Percentiles rank a stretch among this genome's conserved stretches.
Conservation (phyloP, 768 basidiomycete genomes). For the Hortiboletus flavorubellus region DNA sequence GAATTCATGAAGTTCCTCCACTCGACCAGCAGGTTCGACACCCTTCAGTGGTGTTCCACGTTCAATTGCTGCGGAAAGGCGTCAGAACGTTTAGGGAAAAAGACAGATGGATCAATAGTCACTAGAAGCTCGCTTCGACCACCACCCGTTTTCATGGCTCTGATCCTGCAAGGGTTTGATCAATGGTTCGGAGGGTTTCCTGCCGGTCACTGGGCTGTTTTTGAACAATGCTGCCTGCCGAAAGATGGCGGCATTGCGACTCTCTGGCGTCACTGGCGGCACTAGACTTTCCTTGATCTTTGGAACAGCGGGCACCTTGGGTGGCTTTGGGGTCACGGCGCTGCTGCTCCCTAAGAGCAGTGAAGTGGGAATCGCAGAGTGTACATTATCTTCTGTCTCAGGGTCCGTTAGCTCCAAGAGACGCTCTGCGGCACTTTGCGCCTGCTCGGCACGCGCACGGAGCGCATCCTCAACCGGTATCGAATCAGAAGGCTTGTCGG, state of each 20-base stretch:
- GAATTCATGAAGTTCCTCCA: constrained; percentile 51
- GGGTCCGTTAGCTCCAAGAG: constrained; percentile 83
- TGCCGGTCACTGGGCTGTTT: constrained; percentile 70
- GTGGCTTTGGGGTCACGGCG: constrained; percentile 36
- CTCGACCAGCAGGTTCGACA: constrained; percentile 37
- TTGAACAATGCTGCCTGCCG: constrained; percentile 75
- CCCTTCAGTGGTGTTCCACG: constrained; percentile 46
- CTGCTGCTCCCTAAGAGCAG: constrained; percentile 45
- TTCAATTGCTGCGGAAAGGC: constrained; percentile 33
- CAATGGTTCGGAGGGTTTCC: constrained; percentile 49
- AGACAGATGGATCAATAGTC: constrained; percentile 28
- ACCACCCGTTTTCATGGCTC: constrained; percentile 77
- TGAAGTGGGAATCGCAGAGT: constrained; percentile 54
- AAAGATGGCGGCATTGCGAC: constrained; percentile 55
- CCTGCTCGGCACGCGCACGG: constrained; percentile 85
- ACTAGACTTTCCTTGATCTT: constrained; percentile 28
- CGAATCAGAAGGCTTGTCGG: constrained; percentile 39
- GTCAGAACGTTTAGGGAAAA: constrained; percentile 9
- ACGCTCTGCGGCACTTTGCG: constrained; percentile 88
- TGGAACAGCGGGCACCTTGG: constrained; percentile 36
- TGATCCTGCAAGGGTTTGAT: constrained; percentile 66
- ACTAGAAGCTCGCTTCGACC: constrained; percentile 76
- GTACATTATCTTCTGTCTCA: constrained; percentile 55
- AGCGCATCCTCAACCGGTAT: constrained; percentile 79
- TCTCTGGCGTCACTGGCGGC: constrained; percentile 64